Percentiles rank a stretch among this genome's conserved stretches.
phyloP scores from a whole-genome alignment of 2,329 filamentous ascomycete species.

The Fusarium sororula region DNA sequence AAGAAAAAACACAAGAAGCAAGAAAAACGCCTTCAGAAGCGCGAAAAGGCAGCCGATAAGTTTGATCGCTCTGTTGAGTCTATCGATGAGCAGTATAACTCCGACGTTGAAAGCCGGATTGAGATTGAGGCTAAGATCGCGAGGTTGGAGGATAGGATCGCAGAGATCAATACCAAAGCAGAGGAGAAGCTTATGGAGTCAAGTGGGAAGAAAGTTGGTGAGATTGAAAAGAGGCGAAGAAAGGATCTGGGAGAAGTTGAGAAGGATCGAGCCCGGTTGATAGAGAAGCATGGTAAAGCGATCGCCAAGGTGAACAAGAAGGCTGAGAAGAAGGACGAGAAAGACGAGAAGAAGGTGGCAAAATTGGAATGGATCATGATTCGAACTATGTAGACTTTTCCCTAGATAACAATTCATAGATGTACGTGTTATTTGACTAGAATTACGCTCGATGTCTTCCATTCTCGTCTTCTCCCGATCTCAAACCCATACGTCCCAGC shows the following conservation, averaged over 20 bases:
- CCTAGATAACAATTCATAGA: background rate
- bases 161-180: background rate
- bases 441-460: background rate
- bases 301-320: background rate
- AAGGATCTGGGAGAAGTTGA: slow-evolving; percentile 3
- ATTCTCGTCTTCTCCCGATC: slow-evolving; percentile 10
- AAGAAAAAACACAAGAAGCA: slow-evolving; percentile 5
- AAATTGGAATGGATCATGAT: slow-evolving; percentile 21
- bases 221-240: background rate
- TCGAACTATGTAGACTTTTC: background rate
- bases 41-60: background rate
- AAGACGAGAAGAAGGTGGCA: slow-evolving; percentile 13
- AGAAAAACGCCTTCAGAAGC: background rate
- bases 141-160: background rate
- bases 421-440: background rate
- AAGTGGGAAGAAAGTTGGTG: background rate
- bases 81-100: slow-evolving; percentile 3
- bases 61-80: slow-evolving; percentile 1
- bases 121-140: background rate
- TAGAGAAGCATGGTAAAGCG: background rate
- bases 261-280: background rate
- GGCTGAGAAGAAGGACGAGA: background rate
- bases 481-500: slow-evolving; percentile 14
- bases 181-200: background rate
- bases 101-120: background rate